Base-by-base conservation (phyloP, 2,329 filamentous ascomycete genomes). In the Sporothrix sp. region DNA sequence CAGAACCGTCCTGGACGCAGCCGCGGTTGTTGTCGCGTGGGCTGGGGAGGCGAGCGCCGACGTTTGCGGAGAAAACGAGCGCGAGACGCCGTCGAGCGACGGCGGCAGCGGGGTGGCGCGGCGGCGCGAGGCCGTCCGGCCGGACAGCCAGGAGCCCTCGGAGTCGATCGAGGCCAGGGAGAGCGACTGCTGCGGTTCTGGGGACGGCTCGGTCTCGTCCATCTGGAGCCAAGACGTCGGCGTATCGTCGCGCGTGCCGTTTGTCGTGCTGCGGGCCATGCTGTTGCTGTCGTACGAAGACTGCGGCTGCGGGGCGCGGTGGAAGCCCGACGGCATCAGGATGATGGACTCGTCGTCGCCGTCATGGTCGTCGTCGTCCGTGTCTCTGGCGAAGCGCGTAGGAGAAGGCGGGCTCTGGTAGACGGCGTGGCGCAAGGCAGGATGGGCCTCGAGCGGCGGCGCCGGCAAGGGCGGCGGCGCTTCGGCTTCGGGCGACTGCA, bases 91-190 rank as follows among this genome's bases (percentile, higher is more conserved):
- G 18, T 91, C 89, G 5, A 69, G 57, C 62, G 68, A 61, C 62
- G 67, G 56, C 50, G 70, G 75, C 16, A 46, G 42, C 11, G 52
- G 52, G 0, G 61, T 75, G 68, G 58, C 73, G 65, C 55, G 75
- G 72, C 63, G 59, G 30, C 61, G 62, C 16, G 54, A 56, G 1
- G 55, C 64, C 3, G 72, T 66, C 51, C 83, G 82, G 14, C 91
- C 89, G 3, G 89, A 93, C 39, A 98, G 81, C 93, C 93, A 98
- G 0, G 90, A 96, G 4, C 79, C 93, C 69, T 98, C 93, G 0
- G 90, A 96, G 62, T 96, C 93, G 53, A 97, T 87, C 0, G 90
- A 96, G 2, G 89, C 93, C 16, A 97, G 74, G 0, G 91, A 97
- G 65, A 90, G 84, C 27, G 89, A 87, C 62, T 89, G 76, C 61